Conservation (phyloP, 2,329 filamentous ascomycete genomes). For the Leptodontidium sp. region DNA sequence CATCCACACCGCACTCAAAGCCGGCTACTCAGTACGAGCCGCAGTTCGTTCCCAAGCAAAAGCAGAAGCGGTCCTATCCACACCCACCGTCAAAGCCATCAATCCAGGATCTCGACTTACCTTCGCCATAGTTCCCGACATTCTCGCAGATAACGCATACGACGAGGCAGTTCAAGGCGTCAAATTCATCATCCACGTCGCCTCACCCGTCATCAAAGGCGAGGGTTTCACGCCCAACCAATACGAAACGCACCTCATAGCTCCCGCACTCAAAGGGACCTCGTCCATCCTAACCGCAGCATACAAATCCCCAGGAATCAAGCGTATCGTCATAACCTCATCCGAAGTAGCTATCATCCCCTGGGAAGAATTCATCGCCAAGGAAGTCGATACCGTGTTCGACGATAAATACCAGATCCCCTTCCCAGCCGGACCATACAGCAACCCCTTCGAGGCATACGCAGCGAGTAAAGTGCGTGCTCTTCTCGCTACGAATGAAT, state of each 20-base stretch:
- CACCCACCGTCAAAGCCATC: conserved; percentile 46
- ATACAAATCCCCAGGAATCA: conserved; percentile 47
- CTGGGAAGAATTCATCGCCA: conserved; percentile 36
- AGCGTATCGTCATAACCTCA: conserved; percentile 54
- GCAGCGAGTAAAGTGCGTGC: conserved; percentile 45
- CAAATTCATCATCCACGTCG: conserved; percentile 48
- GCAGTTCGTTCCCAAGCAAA: conserved; percentile 56
- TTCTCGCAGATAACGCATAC: conserved; percentile 49
- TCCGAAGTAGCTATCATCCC: conserved; percentile 55
- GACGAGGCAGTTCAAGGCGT: conserved; percentile 52
- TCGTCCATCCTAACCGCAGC: conserved; percentile 50
- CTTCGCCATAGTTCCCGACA: conserved; percentile 51
- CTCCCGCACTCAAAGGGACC: conserved; percentile 50
- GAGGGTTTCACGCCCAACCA: conserved; percentile 57
- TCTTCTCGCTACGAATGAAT: conserved; percentile 40
- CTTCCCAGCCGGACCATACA: conserved; percentile 34
- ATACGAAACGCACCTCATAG: conserved; percentile 42
- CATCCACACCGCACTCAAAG: conserved; percentile 48
- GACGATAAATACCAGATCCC: conserved; percentile 36
- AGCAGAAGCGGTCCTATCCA: conserved; percentile 50
- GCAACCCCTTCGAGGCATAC: conserved; percentile 44
- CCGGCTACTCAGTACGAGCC: conserved; percentile 53
- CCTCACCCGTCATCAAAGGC: conserved; percentile 38
- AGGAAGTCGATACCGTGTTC: conserved; percentile 39
- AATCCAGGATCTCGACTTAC: conserved; percentile 42